Conservation (phyloP, 768 basidiomycete genomes). For the Lyophyllum semitale region DNA sequence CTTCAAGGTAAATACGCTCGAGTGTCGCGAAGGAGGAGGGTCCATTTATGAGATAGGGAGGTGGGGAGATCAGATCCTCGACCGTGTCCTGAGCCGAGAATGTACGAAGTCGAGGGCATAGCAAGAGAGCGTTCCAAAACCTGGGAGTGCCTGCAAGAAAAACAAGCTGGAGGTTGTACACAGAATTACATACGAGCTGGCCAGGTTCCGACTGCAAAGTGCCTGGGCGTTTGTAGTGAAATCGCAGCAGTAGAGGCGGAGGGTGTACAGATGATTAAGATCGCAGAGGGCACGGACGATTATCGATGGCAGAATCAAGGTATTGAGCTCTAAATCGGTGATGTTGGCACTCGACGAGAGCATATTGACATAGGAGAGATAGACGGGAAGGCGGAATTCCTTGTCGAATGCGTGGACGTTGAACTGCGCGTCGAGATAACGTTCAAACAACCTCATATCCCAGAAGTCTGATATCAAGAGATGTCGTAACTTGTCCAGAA, state of each 20-base stretch:
- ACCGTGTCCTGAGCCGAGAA: background rate
- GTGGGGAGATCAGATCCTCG: too few relatives aligned
- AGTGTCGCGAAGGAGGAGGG: background rate
- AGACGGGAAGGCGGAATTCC: background rate
- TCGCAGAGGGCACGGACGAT: background rate
- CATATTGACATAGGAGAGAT: background rate
- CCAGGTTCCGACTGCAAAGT: background rate
- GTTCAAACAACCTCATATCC: too few relatives aligned
- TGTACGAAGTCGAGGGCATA: background rate
- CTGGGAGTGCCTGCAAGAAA: background rate
- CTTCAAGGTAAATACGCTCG: background rate
- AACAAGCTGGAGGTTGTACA: background rate
- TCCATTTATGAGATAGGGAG: too few relatives aligned
- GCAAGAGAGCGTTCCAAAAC: background rate
- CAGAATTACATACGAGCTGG: background rate
- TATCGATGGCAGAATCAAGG: background rate
- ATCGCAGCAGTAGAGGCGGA: background rate
- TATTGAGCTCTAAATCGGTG: background rate
- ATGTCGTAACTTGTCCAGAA: background rate
- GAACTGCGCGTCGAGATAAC: too few relatives aligned
- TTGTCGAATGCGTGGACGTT: background rate
- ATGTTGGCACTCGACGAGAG: background rate
- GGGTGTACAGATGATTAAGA: background rate
- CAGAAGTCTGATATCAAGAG: background rate
- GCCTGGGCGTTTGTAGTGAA: background rate